Evolutionary conservation across 495 filamentous ascomycete genomes (phyloP).

Genomic region (Xylaria nigripes): DNA sequence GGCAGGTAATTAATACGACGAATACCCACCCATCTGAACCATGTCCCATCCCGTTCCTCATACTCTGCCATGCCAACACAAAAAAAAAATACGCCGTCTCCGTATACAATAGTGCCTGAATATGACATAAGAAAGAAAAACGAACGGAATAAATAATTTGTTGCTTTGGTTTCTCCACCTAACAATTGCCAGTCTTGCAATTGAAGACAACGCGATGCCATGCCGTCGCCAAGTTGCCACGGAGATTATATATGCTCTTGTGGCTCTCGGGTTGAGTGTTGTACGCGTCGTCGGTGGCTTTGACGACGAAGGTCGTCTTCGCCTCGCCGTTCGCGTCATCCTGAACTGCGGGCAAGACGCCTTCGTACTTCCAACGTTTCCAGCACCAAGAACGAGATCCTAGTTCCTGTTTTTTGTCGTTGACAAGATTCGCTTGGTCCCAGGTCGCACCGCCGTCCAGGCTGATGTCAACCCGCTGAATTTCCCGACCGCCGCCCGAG

Average conservation of each 20-base stretch:
- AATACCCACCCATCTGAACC: no score
- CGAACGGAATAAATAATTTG: neutral
- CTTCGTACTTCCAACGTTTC: conserved; percentile 46
- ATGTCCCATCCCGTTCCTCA: no score
- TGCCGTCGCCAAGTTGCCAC: conserved; percentile 48
- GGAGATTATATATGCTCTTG: conserved; percentile 43
- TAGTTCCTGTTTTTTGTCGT: conserved; percentile 27
- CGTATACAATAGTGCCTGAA: neutral
- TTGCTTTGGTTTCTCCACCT: conserved; percentile 1
- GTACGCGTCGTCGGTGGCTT: conserved; percentile 50
- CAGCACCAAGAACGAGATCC: conserved; percentile 44
- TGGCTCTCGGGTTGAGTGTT: conserved; percentile 49
- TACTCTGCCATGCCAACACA: no score
- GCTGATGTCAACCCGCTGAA: conserved; percentile 49
- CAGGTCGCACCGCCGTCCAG: conserved; percentile 47
- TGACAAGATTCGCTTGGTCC: conserved; percentile 43
- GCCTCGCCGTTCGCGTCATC: conserved; percentile 32
- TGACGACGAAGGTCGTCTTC: conserved; percentile 42
- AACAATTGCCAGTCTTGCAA: conserved; percentile 2
- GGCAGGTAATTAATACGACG: neutral
- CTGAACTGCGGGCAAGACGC: conserved; percentile 35
- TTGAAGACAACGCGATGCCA: conserved; percentile 44
- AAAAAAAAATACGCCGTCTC: neutral
- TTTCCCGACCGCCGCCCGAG: conserved; percentile 48
- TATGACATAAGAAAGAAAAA: neutral